Percentiles rank a stretch among this genome's conserved stretches.
phyloP scores from a whole-genome alignment of 2,329 filamentous ascomycete species.

The Aspergillus brunneoviolaceus region DNA sequence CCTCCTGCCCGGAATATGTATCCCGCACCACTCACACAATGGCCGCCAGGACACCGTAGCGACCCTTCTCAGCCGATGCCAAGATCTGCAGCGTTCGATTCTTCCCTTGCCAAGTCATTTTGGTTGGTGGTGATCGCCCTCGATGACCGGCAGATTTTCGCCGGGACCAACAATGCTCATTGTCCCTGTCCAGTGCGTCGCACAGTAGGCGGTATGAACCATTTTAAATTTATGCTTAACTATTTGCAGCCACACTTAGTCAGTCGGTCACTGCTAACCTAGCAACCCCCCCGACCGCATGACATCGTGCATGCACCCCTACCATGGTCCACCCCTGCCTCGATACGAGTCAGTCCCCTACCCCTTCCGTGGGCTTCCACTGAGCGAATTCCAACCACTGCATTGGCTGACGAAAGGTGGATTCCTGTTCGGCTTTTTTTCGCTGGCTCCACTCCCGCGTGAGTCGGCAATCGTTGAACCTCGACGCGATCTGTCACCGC shows the following conservation, averaged over 20 bases:
- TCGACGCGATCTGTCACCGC: conserved; percentile 9
- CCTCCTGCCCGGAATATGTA: neutral
- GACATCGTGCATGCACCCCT: neutral
- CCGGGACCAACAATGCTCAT: neutral
- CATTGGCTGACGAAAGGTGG: neutral
- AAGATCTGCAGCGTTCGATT: conserved; percentile 17
- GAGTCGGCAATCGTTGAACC: conserved; percentile 3
- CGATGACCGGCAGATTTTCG: neutral
- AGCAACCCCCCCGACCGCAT: neutral
- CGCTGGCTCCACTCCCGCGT: conserved; percentile 2
- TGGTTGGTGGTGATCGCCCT: neutral
- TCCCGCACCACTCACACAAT: conserved; percentile 15
- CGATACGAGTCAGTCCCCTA: neutral
- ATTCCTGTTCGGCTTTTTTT: conserved; percentile 4
- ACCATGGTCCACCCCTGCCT: neutral
- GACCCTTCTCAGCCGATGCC: conserved; percentile 15
- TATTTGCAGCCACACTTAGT: too few species aligned
- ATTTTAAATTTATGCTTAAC: neutral
- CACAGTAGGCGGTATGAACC: neutral
- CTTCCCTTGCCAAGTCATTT: conserved; percentile 15
- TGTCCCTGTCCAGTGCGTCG: neutral
- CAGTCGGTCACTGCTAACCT: too few species aligned
- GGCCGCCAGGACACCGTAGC: conserved; percentile 20
- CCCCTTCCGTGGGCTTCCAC: neutral
- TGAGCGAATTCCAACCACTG: neutral